Base-by-base conservation (phyloP, 148 eudicot genomes). In the Rhododendron mucronatum region DNA sequence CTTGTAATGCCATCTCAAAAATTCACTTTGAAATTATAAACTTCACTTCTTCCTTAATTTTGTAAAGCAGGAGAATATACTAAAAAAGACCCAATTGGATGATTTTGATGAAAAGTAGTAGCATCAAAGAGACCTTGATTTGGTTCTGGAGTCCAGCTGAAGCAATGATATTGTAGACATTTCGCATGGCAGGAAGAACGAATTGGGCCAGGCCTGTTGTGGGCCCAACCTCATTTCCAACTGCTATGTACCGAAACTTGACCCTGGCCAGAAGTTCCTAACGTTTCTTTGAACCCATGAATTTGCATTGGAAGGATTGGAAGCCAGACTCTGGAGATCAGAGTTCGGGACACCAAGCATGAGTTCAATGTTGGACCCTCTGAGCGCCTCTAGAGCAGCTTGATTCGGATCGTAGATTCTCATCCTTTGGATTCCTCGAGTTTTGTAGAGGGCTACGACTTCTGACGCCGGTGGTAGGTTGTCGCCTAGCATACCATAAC, bases 271-370 rank as follows among this genome's bases (percentile, higher is more conserved):
- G 88, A 88, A 65, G 35, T 59, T 80, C 48, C 15, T 44, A 7
- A 91, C 75, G 45, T 91, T 91, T 3, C 51, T 81, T 71, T 83
- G 84, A 74, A 93, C 89, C 93, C 95, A 93, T 7, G 84, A 0
- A 30, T 80, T 87, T 1, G 88, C 88, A 16, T 50, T 26, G 41
- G 89, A 45, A 80, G 84, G 92, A 80, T 41, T 84, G 14, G 81
- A 2, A 45, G 87, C 87, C 30, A 91, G 48, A 0, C 21, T 7
- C 4, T 41, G 9, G 53, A 93, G 76, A 37, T 47, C 86, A 0
- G 20, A 1, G 73, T 87, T 91, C 3, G 92, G 89, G 35, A 90
- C 78, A 2, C 87, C 92, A 8, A 93, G 63, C 74, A 86, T 41
- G 73, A 91, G 85, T 78, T 91, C 89, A 10, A 93, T 90, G 80